A percentile compares a stretch with the other conserved stretches of the same genome.
phyloP scores from a whole-genome alignment of 805 yeast species.

The Alloascoidea africana region DNA sequence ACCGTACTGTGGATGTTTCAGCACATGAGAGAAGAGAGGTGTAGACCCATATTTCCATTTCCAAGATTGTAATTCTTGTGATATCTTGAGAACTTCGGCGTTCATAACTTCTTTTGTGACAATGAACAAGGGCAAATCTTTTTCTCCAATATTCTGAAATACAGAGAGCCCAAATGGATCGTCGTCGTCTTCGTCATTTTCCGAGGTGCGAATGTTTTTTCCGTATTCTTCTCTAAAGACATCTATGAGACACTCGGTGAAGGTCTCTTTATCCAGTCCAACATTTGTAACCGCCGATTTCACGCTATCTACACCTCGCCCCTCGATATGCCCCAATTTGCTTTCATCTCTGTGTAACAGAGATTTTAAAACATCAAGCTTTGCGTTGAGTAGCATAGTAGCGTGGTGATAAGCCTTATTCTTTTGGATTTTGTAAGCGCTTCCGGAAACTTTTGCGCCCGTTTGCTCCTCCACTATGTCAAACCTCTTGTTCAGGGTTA shows the following conservation, averaged over 20 bases:
- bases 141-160: conserved; percentile 6
- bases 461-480: conserved; percentile 43
- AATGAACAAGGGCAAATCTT: conserved; percentile 3
- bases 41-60: conserved; percentile 67
- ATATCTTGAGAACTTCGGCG: conserved; percentile 7
- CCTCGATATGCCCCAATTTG: conserved; percentile 24
- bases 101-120: conserved; percentile 16
- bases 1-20: conserved; percentile 21
- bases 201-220: conserved; percentile 1
- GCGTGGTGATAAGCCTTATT: conserved; percentile 91
- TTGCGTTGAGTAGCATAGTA: conserved; percentile 70
- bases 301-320: conserved; percentile 58
- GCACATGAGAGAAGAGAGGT: conserved; percentile 49
- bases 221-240: conserved; percentile 25
- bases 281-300: conserved; percentile 67
- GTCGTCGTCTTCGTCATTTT: conserved; percentile 4
- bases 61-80: conserved; percentile 35
- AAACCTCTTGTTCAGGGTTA: conserved; percentile 57
- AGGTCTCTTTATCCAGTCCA: conserved; percentile 25
- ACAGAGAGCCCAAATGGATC: conserved; percentile 4
- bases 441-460: conserved; percentile 65
- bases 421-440: conserved; percentile 75
- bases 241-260: conserved; percentile 27
- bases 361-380: conserved; percentile 41
- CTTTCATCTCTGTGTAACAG: conserved; percentile 34